Percentiles rank a stretch among this genome's conserved stretches.
These are phyloP conservation scores for Microbotryum scabiosae DNA, from an alignment of 1,284 basidiomycete species.

Conservation along the genomic window DNA sequence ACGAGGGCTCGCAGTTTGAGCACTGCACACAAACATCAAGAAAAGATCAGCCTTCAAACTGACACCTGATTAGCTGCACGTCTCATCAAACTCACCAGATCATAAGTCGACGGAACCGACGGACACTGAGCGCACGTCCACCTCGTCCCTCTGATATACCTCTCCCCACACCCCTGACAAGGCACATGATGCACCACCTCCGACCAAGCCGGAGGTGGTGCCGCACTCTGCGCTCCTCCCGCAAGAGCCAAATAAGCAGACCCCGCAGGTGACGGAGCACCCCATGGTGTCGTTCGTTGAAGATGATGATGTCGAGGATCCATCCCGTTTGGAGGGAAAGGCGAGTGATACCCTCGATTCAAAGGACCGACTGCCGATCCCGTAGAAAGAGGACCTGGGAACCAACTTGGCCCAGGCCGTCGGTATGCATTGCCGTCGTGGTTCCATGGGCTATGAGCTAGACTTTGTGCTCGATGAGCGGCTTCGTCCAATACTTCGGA, in stretches of 20 bases:
- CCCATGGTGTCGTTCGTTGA: no score
- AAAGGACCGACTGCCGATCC: neutral
- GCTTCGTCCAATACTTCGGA: neutral
- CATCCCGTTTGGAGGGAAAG: no score
- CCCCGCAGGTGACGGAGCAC: neutral
- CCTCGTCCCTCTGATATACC: neutral
- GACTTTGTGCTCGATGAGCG: neutral
- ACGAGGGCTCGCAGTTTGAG: constrained; percentile 1
- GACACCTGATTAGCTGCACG: no score
- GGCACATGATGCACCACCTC: neutral
- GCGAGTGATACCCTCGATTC: no score
- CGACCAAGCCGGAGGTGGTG: neutral
- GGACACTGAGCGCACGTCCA: constrained; percentile 7
- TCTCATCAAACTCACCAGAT: constrained; percentile 3
- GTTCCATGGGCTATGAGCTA: neutral
- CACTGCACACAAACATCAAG: neutral
- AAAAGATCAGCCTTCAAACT: neutral
- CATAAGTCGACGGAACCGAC: constrained; percentile 1
- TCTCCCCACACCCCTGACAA: neutral
- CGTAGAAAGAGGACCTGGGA: neutral
- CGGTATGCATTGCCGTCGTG: neutral
- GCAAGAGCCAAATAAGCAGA: neutral
- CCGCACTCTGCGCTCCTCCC: neutral
- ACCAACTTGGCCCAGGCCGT: no score
- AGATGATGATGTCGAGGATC: no score